These are phyloP conservation scores for Nitzschia inconspicua DNA, from an alignment of 108 stramenopile species.

Conservation along the genomic window DNA sequence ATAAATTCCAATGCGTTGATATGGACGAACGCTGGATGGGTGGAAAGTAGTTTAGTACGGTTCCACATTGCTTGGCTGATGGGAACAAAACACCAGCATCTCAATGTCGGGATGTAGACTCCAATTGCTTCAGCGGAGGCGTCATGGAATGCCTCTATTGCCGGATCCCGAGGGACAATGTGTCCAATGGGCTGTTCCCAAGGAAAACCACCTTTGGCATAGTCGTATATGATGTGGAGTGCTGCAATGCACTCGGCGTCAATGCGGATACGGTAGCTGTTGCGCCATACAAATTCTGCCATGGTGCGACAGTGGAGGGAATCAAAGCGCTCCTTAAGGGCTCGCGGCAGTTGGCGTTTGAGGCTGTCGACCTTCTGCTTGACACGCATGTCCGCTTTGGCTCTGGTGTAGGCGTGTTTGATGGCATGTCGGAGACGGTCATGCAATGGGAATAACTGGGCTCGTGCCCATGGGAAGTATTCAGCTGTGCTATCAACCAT, in stretches of 20 bases:
- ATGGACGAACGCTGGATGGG: neutral
- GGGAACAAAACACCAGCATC: too few species aligned
- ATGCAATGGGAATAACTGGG: conserved; percentile 39
- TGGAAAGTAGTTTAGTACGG: neutral
- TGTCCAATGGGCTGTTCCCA: neutral
- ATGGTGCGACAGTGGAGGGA: neutral
- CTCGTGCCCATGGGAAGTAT: conserved; percentile 1
- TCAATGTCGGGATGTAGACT: neutral
- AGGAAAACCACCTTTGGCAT: too few species aligned
- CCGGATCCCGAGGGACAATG: neutral
- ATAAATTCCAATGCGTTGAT: neutral
- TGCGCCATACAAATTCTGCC: too few species aligned
- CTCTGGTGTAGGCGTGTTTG: neutral
- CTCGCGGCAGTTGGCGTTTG: neutral
- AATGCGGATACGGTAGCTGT: neutral
- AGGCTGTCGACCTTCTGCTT: neutral
- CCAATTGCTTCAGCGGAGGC: neutral
- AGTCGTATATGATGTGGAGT: too few species aligned
- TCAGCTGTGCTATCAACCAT: neutral
- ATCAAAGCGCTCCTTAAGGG: neutral
- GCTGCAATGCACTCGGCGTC: too few species aligned
- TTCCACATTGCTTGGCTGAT: neutral
- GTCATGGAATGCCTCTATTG: neutral
- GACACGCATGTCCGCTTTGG: neutral
- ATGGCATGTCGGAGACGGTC: neutral